These are phyloP conservation scores for Stemphylium beticola DNA, from an alignment of 2,329 filamentous ascomycete species.

Conservation along the genomic window DNA sequence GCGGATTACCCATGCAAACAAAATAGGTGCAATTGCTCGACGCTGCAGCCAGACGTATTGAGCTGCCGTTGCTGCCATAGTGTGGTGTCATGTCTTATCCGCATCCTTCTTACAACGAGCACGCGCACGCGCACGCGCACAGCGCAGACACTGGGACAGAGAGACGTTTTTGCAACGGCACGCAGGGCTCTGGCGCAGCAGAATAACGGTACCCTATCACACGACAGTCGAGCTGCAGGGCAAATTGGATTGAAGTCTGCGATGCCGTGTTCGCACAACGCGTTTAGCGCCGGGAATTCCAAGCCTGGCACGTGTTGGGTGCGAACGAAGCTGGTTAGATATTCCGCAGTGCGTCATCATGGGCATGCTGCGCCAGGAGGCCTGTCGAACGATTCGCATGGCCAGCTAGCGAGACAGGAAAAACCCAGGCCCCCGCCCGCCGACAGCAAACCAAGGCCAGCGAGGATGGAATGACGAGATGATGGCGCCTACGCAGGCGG, in stretches of 20 bases:
- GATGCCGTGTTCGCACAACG: slow-evolving; percentile 9
- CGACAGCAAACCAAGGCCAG: slow-evolving; percentile 21
- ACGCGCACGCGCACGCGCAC: slow-evolving; percentile 3
- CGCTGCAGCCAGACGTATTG: not conserved
- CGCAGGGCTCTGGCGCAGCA: slow-evolving; percentile 11
- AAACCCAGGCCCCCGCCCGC: slow-evolving; percentile 10
- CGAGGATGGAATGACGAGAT: slow-evolving; percentile 26
- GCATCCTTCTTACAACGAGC: not conserved
- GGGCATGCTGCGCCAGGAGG: slow-evolving; percentile 9
- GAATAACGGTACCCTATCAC: slow-evolving; percentile 10
- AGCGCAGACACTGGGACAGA: not conserved
- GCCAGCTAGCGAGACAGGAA: slow-evolving; percentile 10
- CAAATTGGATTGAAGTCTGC: slow-evolving; percentile 8
- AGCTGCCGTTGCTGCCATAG: not conserved
- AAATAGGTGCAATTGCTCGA: not conserved
- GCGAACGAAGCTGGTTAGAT: slow-evolving; percentile 4
- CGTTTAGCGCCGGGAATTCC: slow-evolving; percentile 21
- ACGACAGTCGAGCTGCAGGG: slow-evolving; percentile 10
- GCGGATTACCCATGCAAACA: not conserved
- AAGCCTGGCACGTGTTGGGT: slow-evolving; percentile 18
- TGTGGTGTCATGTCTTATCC: slow-evolving; percentile 11
- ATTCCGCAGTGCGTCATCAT: slow-evolving; percentile 26
- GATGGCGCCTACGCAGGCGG: slow-evolving; percentile 10
- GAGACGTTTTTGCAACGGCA: slow-evolving; percentile 1
- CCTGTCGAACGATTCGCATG: slow-evolving; percentile 16